Percentiles rank a stretch among this genome's conserved stretches.
These are phyloP conservation scores for Helotiales sp. DNA, from an alignment of 2,329 filamentous ascomycete genomes.

Conservation along the genomic window DNA sequence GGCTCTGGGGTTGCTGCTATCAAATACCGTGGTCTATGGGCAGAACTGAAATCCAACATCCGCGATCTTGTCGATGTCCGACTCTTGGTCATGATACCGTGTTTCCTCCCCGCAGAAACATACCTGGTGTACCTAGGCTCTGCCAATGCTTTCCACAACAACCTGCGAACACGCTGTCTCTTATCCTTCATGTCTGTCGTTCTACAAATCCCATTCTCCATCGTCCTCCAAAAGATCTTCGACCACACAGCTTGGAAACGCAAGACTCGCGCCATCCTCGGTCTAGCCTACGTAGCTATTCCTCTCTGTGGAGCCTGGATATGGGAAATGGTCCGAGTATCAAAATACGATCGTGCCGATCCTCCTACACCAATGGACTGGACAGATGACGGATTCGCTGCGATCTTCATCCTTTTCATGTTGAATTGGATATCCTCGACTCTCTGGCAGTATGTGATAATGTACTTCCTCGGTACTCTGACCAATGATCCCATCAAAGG, in stretches of 20 bases:
- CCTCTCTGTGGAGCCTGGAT: background rate
- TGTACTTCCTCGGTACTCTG: background rate
- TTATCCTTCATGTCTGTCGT: background rate
- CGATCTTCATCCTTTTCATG: background rate
- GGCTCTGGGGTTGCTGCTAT: background rate
- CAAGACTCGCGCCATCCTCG: background rate
- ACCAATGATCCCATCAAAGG: background rate
- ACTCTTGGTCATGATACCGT: background rate
- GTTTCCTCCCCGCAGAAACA: background rate
- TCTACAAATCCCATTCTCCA: background rate
- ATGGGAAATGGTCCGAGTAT: background rate
- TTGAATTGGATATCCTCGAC: background rate
- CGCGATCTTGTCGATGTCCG: background rate
- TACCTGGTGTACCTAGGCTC: background rate
- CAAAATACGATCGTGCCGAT: background rate
- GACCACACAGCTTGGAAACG: background rate
- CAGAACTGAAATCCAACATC: background rate
- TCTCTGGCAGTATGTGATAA: background rate
- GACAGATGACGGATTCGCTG: background rate
- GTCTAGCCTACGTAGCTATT: background rate
- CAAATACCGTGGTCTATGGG: background rate
- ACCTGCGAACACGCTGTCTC: background rate
- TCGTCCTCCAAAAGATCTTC: background rate
- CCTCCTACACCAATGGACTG: background rate
- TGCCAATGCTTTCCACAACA: background rate